Percentiles rank a stretch among this genome's conserved stretches.
These are phyloP conservation scores for Penicillium sp. DNA, from an alignment of 2,329 filamentous ascomycete genomes.

Conservation along the genomic window DNA sequence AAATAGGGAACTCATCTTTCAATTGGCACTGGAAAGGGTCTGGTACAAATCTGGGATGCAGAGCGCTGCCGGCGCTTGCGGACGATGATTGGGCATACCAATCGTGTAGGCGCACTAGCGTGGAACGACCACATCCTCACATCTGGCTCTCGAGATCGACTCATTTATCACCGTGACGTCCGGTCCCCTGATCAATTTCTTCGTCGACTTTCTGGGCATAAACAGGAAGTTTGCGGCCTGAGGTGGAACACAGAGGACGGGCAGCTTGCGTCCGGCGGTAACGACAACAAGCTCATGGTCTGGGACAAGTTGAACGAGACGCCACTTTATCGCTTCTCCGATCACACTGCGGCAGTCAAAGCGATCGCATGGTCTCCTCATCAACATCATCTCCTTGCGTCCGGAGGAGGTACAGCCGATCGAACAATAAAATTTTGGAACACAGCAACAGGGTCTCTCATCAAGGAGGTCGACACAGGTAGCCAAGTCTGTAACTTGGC, in stretches of 20 bases:
- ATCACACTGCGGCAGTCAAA: slow-evolving; percentile 95
- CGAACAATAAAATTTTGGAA: slow-evolving; percentile 98
- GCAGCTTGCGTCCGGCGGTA: slow-evolving; percentile 92
- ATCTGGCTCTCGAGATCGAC: slow-evolving; percentile 88
- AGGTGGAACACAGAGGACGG: slow-evolving; percentile 98
- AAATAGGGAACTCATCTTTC: slow-evolving; percentile 83
- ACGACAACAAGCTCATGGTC: slow-evolving; percentile 98
- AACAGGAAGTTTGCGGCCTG: slow-evolving; percentile 95
- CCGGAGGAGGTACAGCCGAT: slow-evolving; percentile 93
- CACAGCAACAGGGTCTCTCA: slow-evolving; percentile 77
- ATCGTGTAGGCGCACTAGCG: slow-evolving; percentile 87
- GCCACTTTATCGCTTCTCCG: slow-evolving; percentile 89
- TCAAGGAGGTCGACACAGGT: slow-evolving; percentile 92
- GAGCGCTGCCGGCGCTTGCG: slow-evolving; percentile 81
- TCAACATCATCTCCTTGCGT: slow-evolving; percentile 90
- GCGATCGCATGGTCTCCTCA: slow-evolving; percentile 98
- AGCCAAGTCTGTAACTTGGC: slow-evolving; percentile 98
- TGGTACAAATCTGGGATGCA: slow-evolving; percentile 98
- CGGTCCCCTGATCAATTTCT: slow-evolving; percentile 90
- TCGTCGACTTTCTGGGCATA: slow-evolving; percentile 86
- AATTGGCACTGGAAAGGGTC: slow-evolving; percentile 90
- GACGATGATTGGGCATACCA: slow-evolving; percentile 96
- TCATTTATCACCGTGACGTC: slow-evolving; percentile 95
- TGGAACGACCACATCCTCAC: slow-evolving; percentile 99
- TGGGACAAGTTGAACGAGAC: slow-evolving; percentile 97